Conservation (phyloP, 2,329 filamentous ascomycete species). For the Penicillium frequentans region DNA sequence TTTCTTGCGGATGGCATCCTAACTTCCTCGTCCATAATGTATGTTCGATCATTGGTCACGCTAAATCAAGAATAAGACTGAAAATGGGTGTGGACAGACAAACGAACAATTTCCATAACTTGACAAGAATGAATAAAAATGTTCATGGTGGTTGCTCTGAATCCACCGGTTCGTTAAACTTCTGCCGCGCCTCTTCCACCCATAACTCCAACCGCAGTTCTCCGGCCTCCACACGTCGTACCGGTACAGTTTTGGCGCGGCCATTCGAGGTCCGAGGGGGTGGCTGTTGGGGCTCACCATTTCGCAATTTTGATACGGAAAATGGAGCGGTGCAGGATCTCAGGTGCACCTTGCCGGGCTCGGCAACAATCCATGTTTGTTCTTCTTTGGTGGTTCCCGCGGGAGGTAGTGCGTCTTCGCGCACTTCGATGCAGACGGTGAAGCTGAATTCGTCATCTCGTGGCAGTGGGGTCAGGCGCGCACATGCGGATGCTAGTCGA, state of each 20-base stretch:
- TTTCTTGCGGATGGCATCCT: constrained; percentile 34
- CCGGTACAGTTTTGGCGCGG: constrained; percentile 58
- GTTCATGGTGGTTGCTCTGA: constrained; percentile 38
- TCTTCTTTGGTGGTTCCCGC: constrained; percentile 50
- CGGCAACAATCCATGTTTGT: constrained; percentile 62
- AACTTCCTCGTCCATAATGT: constrained; percentile 40
- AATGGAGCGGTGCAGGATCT: constrained; percentile 41
- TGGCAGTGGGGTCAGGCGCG: constrained; percentile 45
- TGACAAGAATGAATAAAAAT: constrained; percentile 13
- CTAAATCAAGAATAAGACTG: constrained; percentile 40
- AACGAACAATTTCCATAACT: constrained; percentile 15
- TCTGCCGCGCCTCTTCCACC: constrained; percentile 65
- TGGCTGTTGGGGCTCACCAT: constrained; percentile 36
- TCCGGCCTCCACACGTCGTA: constrained; percentile 64
- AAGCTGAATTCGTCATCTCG: constrained; percentile 50
- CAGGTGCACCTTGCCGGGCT: constrained; percentile 47
- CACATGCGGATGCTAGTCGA: constrained; percentile 44
- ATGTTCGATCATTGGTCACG: constrained; percentile 44
- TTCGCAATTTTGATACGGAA: constrained; percentile 39
- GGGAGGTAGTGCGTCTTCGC: constrained; percentile 47
- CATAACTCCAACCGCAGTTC: constrained; percentile 68
- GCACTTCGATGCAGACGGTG: constrained; percentile 51
- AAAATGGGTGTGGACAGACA: constrained; percentile 20
- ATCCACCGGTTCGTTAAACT: constrained; percentile 47
- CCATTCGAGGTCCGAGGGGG: constrained; percentile 41